Base-by-base conservation (phyloP, 129 eudicot genomes). In the Tagetes patula region DNA sequence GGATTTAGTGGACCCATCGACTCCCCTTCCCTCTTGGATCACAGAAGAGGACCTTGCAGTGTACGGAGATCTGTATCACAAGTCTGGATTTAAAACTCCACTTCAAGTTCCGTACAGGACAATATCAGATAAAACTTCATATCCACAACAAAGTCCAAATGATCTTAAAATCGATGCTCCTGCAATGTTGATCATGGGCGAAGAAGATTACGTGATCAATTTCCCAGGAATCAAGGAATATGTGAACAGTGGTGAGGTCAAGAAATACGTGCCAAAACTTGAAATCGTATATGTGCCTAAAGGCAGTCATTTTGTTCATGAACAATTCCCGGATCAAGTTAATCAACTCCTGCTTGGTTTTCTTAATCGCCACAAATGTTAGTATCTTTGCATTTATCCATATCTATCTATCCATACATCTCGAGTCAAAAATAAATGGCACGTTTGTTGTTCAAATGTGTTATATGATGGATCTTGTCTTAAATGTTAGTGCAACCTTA, bases 81-180 rank as follows among this genome's bases (percentile, higher is more conserved):
- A 80, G 20, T 86, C 91, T 33, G 87, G 87, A 46, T 83, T 86
- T 77, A 74, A 64, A 30, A 83, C 91, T 10, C 75, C 91, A 62
- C 63, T 86, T 59, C 79, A 81, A 80, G 85, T 86, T 77, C 91
- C 91, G 36, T 86, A 86, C 52, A 83, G 91, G 77, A 61, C 86
- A 49, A 52, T 75, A 2, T 0, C 13, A 0, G 70, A 63, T 3
- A 32, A n/a, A 30, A 6, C n/a, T 30, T 62, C 43, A n/a, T 32
- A 7, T 65, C 67, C 77, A 1, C 49, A 34, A 42, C 53, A 73
- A 53, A 42, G 9, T 37, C 34, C 2, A 1, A 20, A 6, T 39
- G 55, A 66, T 49, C 48, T 73, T 67, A 79, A 59, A 70, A 42
- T 83, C 0, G 71, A 79, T 48, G 73, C 69, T 71, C 87, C 84